phyloP scores from a whole-genome alignment of 371 early-diverging fungal species.

The Nematocida sp. region DNA sequence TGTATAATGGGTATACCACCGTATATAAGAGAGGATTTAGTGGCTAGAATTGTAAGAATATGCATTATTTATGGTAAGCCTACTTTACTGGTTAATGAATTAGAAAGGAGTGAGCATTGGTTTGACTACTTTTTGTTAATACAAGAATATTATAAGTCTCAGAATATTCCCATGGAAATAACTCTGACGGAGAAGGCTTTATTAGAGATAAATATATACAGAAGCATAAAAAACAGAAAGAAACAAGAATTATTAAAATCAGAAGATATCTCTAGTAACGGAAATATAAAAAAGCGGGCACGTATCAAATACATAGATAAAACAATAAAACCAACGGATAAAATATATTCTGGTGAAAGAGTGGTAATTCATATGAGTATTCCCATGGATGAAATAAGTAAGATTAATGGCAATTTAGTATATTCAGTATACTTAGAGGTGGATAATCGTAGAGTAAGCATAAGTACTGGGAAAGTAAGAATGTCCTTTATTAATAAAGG shows the following conservation, averaged over 20 bases:
- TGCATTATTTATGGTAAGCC: neutral
- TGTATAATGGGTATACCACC: neutral
- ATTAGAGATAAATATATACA: neutral
- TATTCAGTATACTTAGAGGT: neutral
- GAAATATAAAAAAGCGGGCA: neutral
- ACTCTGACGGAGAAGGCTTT: neutral
- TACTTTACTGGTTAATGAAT: neutral
- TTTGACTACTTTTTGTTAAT: neutral
- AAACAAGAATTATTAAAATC: neutral
- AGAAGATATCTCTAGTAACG: neutral
- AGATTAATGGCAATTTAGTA: neutral
- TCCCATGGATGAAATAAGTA: neutral
- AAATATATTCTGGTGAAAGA: slow-evolving; percentile 3
- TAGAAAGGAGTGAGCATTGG: neutral
- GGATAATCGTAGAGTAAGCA: neutral
- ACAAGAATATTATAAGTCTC: neutral
- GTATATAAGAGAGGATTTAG: neutral
- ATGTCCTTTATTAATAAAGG: neutral
- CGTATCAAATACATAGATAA: neutral
- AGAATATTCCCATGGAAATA: neutral
- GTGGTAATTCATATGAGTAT: neutral
- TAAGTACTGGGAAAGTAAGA: neutral
- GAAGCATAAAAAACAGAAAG: slow-evolving; percentile 13
- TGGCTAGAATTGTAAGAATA: neutral
- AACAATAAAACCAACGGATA: neutral